Base-by-base conservation (phyloP, 169 alveolate species). In the Plasmodium berghei region DNA sequence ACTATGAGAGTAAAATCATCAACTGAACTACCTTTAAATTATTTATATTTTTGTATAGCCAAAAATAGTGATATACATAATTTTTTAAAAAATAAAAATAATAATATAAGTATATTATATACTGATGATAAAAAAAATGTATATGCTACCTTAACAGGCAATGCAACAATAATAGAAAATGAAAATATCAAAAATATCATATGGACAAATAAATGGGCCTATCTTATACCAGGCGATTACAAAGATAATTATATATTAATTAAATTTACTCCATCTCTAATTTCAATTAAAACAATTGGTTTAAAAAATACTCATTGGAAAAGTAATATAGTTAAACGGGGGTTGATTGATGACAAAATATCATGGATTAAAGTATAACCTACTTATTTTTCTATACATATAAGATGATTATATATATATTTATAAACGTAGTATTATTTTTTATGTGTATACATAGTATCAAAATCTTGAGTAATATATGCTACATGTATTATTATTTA, bases 221-320 rank as follows among this genome's bases (percentile, higher is more conserved):
- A 77, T 55, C 55, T 77, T 24, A 77, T 77, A 52, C n/a, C 89
- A 4, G 89, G 34, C 3, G 26, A 77, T 8, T 69, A 16, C 26
- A 66, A 58, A 46, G 89, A 77, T 18, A 77, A 77, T 77, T 77
- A 77, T 64, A 70, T 77, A n/a, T 64, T 77, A 64, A 42, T 77
- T 49, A 77, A 77, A 54, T 77, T 77, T 46, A 77, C 89, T 9
- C 89, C 89, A 0, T 77, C 89, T 63, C 24, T 48, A 14, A 49
- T 77, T 5, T 77, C 75, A 5, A 48, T 77, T 16, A 77, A 77
- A 77, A 77, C 77, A 2, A 77, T 77, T 20, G 89, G 89, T 45
- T 48, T 77, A 52, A 77, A 77, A 26, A 64, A 77, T 26, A 48
- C 63, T 16, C 89, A 77, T 22, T 77, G 89, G 89, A 62, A 64